Conservation (phyloP, 768 basidiomycete genomes). For the Butyriboletus loyo region DNA sequence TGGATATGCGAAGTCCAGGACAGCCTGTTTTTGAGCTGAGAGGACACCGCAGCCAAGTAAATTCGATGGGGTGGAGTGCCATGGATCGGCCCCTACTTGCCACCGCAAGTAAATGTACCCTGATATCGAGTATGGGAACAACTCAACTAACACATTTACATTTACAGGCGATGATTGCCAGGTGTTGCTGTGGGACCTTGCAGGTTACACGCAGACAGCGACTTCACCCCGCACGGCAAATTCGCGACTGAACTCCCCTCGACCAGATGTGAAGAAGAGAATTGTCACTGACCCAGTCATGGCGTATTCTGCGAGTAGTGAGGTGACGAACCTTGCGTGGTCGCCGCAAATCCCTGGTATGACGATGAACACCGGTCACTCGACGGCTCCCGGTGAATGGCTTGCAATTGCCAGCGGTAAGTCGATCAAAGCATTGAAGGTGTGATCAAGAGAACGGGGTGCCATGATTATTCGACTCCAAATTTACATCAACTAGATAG, state of each 20-base stretch:
- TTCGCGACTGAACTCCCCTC: conserved; percentile 73
- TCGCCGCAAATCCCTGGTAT: conserved; percentile 79
- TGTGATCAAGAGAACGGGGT: conserved; percentile 39
- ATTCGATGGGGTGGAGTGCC: conserved; percentile 89
- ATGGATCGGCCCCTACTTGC: conserved; percentile 81
- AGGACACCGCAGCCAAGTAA: conserved; percentile 78
- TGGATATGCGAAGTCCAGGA: conserved; percentile 97
- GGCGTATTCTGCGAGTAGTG: conserved; percentile 75
- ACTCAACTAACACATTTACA: conserved; percentile 1
- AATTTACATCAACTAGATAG: neutral
- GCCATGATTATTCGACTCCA: neutral
- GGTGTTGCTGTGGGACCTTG: conserved; percentile 90
- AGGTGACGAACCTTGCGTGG: conserved; percentile 86
- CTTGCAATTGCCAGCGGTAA: conserved; percentile 81
- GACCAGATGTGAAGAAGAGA: conserved; percentile 77
- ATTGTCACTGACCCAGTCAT: conserved; percentile 74
- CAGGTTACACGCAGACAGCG: conserved; percentile 55
- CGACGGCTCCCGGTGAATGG: conserved; percentile 81
- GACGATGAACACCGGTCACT: conserved; percentile 70
- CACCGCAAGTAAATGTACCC: conserved; percentile 66
- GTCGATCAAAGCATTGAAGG: conserved; percentile 76
- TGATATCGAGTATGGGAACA: neutral
- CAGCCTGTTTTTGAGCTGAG: conserved; percentile 90
- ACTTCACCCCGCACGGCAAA: conserved; percentile 68
- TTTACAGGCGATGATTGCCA: conserved; percentile 86